A percentile compares a stretch with the other conserved stretches of the same genome.
These are phyloP conservation scores for Fusarium devonianum DNA, from an alignment of 2,329 filamentous ascomycete genomes.

Conservation along the genomic window DNA sequence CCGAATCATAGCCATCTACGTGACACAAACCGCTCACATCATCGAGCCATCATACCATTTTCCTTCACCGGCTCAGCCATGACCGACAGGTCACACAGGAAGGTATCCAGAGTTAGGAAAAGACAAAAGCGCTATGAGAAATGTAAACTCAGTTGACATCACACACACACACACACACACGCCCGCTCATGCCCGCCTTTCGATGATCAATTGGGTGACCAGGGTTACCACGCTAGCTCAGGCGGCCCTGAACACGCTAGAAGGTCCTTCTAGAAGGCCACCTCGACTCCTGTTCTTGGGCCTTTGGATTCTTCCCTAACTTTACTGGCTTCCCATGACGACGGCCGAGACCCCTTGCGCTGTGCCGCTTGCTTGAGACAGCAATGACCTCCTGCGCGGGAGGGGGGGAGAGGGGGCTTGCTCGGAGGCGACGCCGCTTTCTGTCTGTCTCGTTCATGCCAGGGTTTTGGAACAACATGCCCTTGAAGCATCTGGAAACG, in stretches of 20 bases:
- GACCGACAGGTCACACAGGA: no score
- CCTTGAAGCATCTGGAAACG: conserved; percentile 27
- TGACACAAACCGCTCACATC: no score
- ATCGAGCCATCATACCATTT: no score
- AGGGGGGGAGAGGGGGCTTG: background rate
- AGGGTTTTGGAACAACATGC: conserved; percentile 15
- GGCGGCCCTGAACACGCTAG: conserved; percentile 37
- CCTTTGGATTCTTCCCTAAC: conserved; percentile 35
- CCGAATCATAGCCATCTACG: no score
- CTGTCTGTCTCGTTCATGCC: conserved; percentile 30
- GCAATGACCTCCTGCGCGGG: conserved; percentile 19
- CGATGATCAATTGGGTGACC: conserved; percentile 29
- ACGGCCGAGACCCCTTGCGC: conserved; percentile 21
- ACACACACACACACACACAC: conserved; percentile 23
- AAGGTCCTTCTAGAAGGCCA: conserved; percentile 42
- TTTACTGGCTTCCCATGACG: conserved; percentile 31
- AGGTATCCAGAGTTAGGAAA: no score
- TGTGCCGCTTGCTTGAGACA: conserved; percentile 23
- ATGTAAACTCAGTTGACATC: no score
- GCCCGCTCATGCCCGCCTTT: conserved; percentile 30
- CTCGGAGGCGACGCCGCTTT: conserved; percentile 24
- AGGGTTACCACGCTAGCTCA: conserved; percentile 31
- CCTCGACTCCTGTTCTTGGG: conserved; percentile 38
- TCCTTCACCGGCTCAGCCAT: no score
- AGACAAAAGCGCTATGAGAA: no score